Conservation (phyloP, 495 filamentous ascomycete species). For the Penicillium goetzii region DNA sequence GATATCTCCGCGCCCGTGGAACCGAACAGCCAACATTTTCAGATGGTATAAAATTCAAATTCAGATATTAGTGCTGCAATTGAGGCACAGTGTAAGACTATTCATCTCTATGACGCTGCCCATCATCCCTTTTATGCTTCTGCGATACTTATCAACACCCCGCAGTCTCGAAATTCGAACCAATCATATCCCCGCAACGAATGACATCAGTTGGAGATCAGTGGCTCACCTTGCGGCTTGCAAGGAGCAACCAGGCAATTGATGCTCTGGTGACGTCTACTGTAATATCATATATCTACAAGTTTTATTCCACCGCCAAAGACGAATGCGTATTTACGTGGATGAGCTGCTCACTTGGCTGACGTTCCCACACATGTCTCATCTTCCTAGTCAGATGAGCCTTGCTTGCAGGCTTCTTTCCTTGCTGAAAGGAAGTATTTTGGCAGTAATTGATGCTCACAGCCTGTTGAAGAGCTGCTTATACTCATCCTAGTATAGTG, state of each 20-base stretch:
- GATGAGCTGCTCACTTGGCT: neutral
- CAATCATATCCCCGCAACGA: neutral
- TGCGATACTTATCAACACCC: neutral
- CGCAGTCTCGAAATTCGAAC: neutral
- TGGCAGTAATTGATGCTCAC: neutral
- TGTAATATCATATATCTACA: neutral
- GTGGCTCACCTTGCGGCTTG: neutral
- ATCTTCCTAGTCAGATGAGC: neutral
- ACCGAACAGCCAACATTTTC: conserved; percentile 20
- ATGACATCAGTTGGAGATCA: neutral
- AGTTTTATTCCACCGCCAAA: neutral
- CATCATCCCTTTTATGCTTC: neutral
- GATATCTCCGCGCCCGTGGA: conserved; percentile 24
- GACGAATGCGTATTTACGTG: neutral
- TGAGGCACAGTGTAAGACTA: neutral
- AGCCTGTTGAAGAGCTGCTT: neutral
- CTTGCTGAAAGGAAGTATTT: neutral
- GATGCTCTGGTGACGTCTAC: neutral
- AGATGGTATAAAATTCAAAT: neutral
- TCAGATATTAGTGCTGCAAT: neutral
- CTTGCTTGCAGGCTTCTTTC: neutral
- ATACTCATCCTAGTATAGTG: too few relatives aligned
- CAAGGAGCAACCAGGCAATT: neutral
- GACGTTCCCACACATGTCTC: neutral
- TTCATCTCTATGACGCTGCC: neutral